Conservation (phyloP, 2,329 filamentous ascomycete species). For the Colletotrichum paranaense region DNA sequence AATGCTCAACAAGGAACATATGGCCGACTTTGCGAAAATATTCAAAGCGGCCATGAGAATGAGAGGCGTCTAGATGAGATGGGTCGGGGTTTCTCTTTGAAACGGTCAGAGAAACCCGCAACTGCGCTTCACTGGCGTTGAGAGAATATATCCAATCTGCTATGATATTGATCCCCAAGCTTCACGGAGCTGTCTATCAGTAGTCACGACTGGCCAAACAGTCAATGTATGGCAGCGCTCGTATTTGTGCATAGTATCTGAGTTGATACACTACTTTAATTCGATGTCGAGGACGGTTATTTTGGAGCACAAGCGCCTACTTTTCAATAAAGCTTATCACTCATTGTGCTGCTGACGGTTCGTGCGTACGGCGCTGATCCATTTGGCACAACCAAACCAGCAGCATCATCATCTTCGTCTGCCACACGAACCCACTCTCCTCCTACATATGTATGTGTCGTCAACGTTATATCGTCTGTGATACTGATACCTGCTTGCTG, state of each 20-base stretch:
- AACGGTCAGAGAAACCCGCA: no score
- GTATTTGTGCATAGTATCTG: no score
- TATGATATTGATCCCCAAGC: no score
- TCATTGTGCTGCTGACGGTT: slow-evolving; percentile 1
- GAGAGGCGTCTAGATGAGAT: slow-evolving; percentile 14
- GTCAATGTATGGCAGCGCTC: no score
- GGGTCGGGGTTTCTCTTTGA: no score
- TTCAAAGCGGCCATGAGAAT: slow-evolving; percentile 33
- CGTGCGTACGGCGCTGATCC: not conserved
- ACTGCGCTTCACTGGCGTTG: no score
- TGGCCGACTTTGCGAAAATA: slow-evolving; percentile 30
- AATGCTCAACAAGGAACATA: slow-evolving; percentile 31
- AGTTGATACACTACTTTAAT: no score
- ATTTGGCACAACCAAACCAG: not conserved
- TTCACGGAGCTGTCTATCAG: no score
- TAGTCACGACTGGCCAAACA: no score
- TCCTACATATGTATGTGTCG: slow-evolving; percentile 15
- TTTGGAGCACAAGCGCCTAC: not conserved
- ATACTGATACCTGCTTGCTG: slow-evolving; percentile 12
- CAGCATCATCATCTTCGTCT: slow-evolving; percentile 18
- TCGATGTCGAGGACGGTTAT: no score
- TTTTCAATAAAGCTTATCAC: not conserved
- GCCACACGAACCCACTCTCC: slow-evolving; percentile 17
- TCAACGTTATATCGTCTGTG: slow-evolving; percentile 14
- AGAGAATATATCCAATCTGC: no score